Percentiles rank a stretch among this genome's conserved stretches.
phyloP scores from a whole-genome alignment of 2,329 filamentous ascomycete genomes.

The Aspergillus pseudoterreus region DNA sequence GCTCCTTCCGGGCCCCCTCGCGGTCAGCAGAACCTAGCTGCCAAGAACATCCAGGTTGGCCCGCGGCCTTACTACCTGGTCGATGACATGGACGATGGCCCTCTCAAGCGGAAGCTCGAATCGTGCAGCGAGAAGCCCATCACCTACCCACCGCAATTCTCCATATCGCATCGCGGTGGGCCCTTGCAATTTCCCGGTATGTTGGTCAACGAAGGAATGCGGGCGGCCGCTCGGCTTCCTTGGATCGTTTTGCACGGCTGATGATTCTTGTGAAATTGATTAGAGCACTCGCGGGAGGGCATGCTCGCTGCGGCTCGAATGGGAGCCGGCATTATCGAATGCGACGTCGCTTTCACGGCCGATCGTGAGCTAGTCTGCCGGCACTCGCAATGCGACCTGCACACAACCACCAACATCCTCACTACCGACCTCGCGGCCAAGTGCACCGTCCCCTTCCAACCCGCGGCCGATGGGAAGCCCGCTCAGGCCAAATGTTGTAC shows the following conservation, averaged over 20 bases:
- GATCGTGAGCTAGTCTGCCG: slow-evolving; percentile 18
- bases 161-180: slow-evolving; percentile 18
- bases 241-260: no score
- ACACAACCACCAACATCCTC: slow-evolving; percentile 19
- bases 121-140: slow-evolving; percentile 17
- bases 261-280: no score
- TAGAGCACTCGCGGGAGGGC: slow-evolving; percentile 14
- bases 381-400: slow-evolving; percentile 19
- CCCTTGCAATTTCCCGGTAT: slow-evolving; percentile 14
- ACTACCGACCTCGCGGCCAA: slow-evolving; percentile 16
- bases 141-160: slow-evolving; percentile 9
- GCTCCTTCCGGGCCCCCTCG: not conserved
- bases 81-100: slow-evolving; percentile 15
- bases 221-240: no score
- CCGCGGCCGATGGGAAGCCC: slow-evolving; percentile 5
- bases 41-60: slow-evolving; percentile 16
- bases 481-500: slow-evolving; percentile 17
- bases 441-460: slow-evolving; percentile 15
- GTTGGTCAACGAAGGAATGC: no score
- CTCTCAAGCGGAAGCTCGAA: slow-evolving; percentile 14
- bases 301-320: slow-evolving; percentile 16
- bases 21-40: not conserved
- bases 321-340: slow-evolving; percentile 18
- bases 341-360: slow-evolving; percentile 17
- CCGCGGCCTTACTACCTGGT: slow-evolving; percentile 18